Evolutionary conservation across 805 yeast genomes (phyloP).

Genomic region (Diddensiella caesifluorescens): DNA sequence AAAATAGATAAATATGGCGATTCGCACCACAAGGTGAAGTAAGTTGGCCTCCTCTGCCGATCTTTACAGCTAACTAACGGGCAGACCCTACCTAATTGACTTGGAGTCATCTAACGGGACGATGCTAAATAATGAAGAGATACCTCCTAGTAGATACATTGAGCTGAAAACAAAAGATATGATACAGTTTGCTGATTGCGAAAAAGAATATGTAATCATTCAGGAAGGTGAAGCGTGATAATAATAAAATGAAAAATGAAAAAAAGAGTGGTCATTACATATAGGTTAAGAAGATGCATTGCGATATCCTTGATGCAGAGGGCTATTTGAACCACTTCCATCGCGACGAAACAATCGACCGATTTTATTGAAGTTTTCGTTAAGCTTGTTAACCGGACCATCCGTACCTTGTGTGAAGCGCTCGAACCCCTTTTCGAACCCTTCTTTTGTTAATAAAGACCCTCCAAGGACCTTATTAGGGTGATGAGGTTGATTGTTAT

Average conservation of each 20-base stretch:
- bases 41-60: too few relatives aligned
- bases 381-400: conserved; percentile 55
- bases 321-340: conserved; percentile 16
- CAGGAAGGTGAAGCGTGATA: background rate
- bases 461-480: background rate
- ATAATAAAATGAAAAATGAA: too few relatives aligned
- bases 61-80: too few relatives aligned
- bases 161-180: conserved; percentile 41
- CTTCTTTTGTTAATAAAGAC: conserved; percentile 17
- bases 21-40: too few relatives aligned
- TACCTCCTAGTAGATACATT: conserved; percentile 40
- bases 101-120: conserved; percentile 47
- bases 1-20: conserved; percentile 19
- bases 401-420: conserved; percentile 44
- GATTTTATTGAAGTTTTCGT: conserved; percentile 59
- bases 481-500: background rate
- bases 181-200: conserved; percentile 34
- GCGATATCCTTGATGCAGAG: conserved; percentile 3
- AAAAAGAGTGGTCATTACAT: too few relatives aligned
- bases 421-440: conserved; percentile 24
- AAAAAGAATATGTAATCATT: background rate
- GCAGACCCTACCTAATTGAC: conserved; percentile 42
- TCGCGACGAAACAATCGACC: conserved; percentile 52
- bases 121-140: conserved; percentile 35
- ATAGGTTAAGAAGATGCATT: too few relatives aligned